Evolutionary conservation across 208 protist species (phyloP), one percentile per base, ranked within the genome.

Genomic region (Blechomonas ayalai): DNA sequence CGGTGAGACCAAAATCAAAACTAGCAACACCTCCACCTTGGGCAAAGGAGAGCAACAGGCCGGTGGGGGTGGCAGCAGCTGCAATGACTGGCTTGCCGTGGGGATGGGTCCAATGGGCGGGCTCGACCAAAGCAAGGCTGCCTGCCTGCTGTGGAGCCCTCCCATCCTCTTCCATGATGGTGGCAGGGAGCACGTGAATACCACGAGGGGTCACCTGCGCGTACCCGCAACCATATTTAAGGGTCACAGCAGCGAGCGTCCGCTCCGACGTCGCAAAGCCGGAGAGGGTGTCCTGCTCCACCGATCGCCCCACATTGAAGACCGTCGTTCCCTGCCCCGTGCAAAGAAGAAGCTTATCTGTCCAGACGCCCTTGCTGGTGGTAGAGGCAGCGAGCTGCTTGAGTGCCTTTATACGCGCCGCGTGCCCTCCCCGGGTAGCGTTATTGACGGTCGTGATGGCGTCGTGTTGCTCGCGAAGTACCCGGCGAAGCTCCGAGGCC

Each of bases 21-120:
- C 63, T 75, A n/a, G 76, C 67, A 31, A 92, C 67, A 26, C 78
- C 79, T 39, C 82, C 78, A 38, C 67, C 66, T 40, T 79, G 67
- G 3, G 54, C 59, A 35, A 92, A 82, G 13, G 70, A 70, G 4
- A 84, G 55, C 3, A 89, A 42, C 16, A 81, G 60, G 6, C 47
- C 64, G 8, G 54, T 72, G 6, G 66, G 58, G 42, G 73, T 79
- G 19, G 67, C 66, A 13, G 61, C 76, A 7, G 79, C 83, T 9
- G 83, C 79, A 38, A 83, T 49, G 32, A 92, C 82, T 25, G 67
- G 45, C 52, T 79, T 92, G 35, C 69, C 67, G 40, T 89, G 73
- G 22, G 75, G 75, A 59, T 92, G 73, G 28, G 73, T 75, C 77
- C 79, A 89, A 31, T 47, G 70, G 3, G 41, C 38, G 12, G 73